Evolutionary conservation across 768 basidiomycete genomes (phyloP).

Genomic region (Lentinula guzmanii): DNA sequence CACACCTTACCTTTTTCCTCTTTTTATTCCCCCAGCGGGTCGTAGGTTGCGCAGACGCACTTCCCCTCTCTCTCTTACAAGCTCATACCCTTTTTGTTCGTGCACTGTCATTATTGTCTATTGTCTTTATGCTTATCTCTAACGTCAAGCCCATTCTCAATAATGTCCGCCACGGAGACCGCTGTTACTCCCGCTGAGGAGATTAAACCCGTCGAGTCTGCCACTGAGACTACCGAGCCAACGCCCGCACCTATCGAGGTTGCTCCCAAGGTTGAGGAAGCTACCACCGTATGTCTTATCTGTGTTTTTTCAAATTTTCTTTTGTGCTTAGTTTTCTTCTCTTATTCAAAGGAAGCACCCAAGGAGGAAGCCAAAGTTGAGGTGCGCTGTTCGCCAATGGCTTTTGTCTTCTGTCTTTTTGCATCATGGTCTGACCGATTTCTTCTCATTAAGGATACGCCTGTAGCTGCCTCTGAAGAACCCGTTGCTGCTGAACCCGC

Average conservation of each 20-base stretch:
- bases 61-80: slow-evolving; percentile 57
- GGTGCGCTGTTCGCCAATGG: slow-evolving; percentile 18
- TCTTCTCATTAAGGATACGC: slow-evolving; percentile 25
- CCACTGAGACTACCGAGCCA: slow-evolving; percentile 28
- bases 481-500: slow-evolving; percentile 50
- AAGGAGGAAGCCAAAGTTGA: slow-evolving; percentile 35
- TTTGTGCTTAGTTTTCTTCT: slow-evolving; percentile 2
- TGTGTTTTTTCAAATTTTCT: slow-evolving; percentile 7
- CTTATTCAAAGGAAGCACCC: slow-evolving; percentile 27
- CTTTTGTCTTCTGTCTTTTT: not conserved
- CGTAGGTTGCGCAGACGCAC: slow-evolving; percentile 48
- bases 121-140: slow-evolving; percentile 12
- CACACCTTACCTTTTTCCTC: slow-evolving; percentile 51
- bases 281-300: slow-evolving; percentile 26
- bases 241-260: slow-evolving; percentile 24
- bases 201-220: slow-evolving; percentile 41
- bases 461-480: slow-evolving; percentile 24
- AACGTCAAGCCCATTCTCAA: slow-evolving; percentile 45
- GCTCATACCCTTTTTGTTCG: slow-evolving; percentile 48
- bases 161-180: slow-evolving; percentile 81
- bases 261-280: slow-evolving; percentile 36
- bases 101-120: slow-evolving; percentile 14
- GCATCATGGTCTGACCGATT: slow-evolving; percentile 1
- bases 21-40: slow-evolving; percentile 45
- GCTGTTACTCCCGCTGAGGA: slow-evolving; percentile 46